phyloP scores from a whole-genome alignment of 257 asterid species.

The Osmanthus fragrans region DNA sequence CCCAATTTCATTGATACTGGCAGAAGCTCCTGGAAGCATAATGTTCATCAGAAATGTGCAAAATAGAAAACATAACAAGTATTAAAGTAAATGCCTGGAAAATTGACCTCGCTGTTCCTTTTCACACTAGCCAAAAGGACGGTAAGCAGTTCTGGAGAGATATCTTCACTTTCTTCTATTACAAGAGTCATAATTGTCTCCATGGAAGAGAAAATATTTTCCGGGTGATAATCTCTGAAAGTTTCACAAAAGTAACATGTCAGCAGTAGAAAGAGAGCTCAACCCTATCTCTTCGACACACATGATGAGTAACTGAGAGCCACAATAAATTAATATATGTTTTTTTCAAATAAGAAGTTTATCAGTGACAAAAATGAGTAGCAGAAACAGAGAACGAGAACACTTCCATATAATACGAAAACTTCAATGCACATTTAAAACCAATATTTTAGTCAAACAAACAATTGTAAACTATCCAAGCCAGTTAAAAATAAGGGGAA shows the following conservation, averaged over 20 bases:
- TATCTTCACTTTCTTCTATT: slow-evolving; percentile 94
- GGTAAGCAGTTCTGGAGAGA: slow-evolving; percentile 63
- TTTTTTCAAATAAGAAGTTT: not conserved
- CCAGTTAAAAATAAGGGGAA: not conserved
- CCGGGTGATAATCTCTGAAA: slow-evolving; percentile 69
- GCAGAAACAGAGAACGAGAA: not conserved
- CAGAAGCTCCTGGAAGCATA: slow-evolving; percentile 48
- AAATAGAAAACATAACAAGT: not conserved
- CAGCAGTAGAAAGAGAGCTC: slow-evolving; percentile 20
- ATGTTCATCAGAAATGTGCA: slow-evolving; percentile 19
- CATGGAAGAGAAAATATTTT: slow-evolving; percentile 71
- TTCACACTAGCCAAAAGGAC: slow-evolving; percentile 66
- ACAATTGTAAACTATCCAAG: not conserved
- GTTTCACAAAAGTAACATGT: slow-evolving; percentile 25
- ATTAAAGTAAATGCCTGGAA: slow-evolving; percentile 10
- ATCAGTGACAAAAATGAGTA: not conserved
- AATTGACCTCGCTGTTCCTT: slow-evolving; percentile 66
- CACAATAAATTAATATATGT: not conserved
- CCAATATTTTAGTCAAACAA: not conserved
- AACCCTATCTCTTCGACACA: slow-evolving; percentile 9
- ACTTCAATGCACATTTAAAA: not conserved
- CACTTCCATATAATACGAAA: not conserved
- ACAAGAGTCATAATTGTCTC: slow-evolving; percentile 90
- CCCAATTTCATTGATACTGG: slow-evolving; percentile 74
- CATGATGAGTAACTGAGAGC: slow-evolving; percentile 17